Evolutionary conservation across 2,329 filamentous ascomycete species (phyloP), one percentile per base, ranked within the genome.

Genomic region (Westerdykella sp.): DNA sequence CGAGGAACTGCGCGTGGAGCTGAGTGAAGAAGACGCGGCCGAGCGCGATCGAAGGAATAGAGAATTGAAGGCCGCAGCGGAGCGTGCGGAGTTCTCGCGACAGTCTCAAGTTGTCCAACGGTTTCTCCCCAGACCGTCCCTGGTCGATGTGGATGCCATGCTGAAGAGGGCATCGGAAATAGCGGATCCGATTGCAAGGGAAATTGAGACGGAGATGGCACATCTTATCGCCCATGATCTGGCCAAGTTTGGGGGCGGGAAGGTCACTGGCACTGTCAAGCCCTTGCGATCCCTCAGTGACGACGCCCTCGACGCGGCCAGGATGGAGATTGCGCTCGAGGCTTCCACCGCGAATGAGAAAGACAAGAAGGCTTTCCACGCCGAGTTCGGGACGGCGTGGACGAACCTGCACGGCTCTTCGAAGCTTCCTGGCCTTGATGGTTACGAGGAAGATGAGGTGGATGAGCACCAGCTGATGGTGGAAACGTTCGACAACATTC

Each of bases 91-190:
- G 55, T 85, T 88, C 59, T 83, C 80, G 63, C 78, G 90, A 40
- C 83, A 93, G 56, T 94, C 87, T 1, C 89, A 95, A 60, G 90
- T 95, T n/a, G 82, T 96, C 67, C 91, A 97, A 68, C 82, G 78
- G 54, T 80, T 79, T 4, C 73, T 98, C 11, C 93, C 93, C 6
- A 79, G 91, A 36, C 89, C 93, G 1, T 75, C 76, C 1, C 69
- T 76, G 2, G 74, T 97, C 12, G 84, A 97, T 63, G 68, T 93
- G 16, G 73, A 82, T 40, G 74, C 75, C 1, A 70, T 97, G 51
- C 62, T 89, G 40, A 77, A 80, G 49, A 75, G 74, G 25, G 85
- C 84, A 0, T 74, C 78, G 2, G 67, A 74, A 11, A 69, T 84
- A 4, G 60, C 74, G 2, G 81, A 90, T 56, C 77, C 82, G 0